Percentiles rank a stretch among this genome's conserved stretches.
Evolutionary conservation across 2,329 filamentous ascomycete species (phyloP).

Genomic region (Fusarium tupiense): DNA sequence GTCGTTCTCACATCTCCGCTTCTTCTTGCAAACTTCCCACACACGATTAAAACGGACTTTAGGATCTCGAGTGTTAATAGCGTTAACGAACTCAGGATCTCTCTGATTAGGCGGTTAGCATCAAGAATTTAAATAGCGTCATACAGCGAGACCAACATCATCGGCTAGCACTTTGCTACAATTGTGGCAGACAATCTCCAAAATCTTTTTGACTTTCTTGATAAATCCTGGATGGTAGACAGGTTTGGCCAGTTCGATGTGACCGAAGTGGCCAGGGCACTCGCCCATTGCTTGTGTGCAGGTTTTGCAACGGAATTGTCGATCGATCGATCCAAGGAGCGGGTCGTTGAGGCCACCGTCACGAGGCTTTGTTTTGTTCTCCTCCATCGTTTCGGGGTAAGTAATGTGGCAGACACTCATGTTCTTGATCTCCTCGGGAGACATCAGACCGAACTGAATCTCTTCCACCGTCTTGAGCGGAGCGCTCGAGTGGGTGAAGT

Average conservation of each 20-base stretch:
- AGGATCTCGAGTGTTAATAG: slow-evolving; percentile 86
- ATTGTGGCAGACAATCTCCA: slow-evolving; percentile 99
- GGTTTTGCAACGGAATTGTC: slow-evolving; percentile 94
- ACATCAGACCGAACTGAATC: slow-evolving; percentile 98
- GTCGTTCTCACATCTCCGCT: slow-evolving; percentile 84
- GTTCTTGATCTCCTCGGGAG: slow-evolving; percentile 98
- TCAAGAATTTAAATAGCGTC: slow-evolving; percentile 63
- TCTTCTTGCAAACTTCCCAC: slow-evolving; percentile 91
- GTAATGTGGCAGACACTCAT: slow-evolving; percentile 97
- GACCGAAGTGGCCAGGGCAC: slow-evolving; percentile 97
- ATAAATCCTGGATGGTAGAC: slow-evolving; percentile 97
- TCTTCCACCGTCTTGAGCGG: slow-evolving; percentile 98
- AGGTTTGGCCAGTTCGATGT: slow-evolving; percentile 96
- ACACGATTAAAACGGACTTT: slow-evolving; percentile 94
- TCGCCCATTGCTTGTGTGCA: slow-evolving; percentile 96
- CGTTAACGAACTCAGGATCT: slow-evolving; percentile 84
- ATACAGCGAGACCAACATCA: slow-evolving; percentile 83
- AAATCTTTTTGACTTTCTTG: slow-evolving; percentile 98
- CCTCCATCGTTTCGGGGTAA: slow-evolving; percentile 99
- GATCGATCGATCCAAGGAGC: slow-evolving; percentile 94
- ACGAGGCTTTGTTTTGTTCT: slow-evolving; percentile 89
- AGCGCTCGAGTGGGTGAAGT: slow-evolving; percentile 91
- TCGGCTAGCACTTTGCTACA: slow-evolving; percentile 98
- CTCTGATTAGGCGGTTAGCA: slow-evolving; percentile 75
- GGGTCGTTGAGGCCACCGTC: slow-evolving; percentile 95